Percentiles rank a stretch among this genome's conserved stretches.
These are phyloP conservation scores for Phytopythium litorale DNA, from an alignment of 352 stramenopile species.

Conservation along the genomic window DNA sequence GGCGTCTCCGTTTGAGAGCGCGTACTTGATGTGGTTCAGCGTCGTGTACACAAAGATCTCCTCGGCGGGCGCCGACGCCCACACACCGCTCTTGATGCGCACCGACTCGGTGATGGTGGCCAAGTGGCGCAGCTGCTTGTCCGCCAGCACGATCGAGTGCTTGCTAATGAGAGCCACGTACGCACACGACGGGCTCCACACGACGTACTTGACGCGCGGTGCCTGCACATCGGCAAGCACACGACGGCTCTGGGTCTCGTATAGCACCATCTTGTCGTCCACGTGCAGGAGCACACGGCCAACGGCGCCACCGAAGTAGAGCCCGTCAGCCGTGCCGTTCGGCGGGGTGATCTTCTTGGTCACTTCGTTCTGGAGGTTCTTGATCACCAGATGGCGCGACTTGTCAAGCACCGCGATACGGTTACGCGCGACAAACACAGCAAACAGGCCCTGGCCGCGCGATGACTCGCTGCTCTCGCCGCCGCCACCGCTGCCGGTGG, in stretches of 20 bases:
- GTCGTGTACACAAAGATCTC: constrained; percentile 99
- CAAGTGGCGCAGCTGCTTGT: constrained; percentile 97
- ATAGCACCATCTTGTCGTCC: constrained; percentile 97
- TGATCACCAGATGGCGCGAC: constrained; percentile 96
- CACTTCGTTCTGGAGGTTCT: constrained; percentile 99
- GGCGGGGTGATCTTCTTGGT: constrained; percentile 97
- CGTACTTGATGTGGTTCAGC: constrained; percentile 94
- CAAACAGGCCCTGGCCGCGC: constrained; percentile 92
- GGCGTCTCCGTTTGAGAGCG: constrained; percentile 91
- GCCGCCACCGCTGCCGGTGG: constrained; percentile 47
- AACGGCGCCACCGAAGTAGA: constrained; percentile 97
- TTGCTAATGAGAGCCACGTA: constrained; percentile 98
- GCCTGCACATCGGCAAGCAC: constrained; percentile 96
- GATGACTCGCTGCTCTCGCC: constrained; percentile 91
- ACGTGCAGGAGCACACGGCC: constrained; percentile 96
- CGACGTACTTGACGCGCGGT: constrained; percentile 96
- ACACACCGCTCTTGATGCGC: constrained; percentile 93
- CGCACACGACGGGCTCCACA: constrained; percentile 96
- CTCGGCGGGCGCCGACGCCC: constrained; percentile 78
- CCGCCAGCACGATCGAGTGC: constrained; percentile 96
- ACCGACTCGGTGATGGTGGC: constrained; percentile 97
- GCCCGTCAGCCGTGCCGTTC: constrained; percentile 91
- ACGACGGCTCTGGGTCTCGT: constrained; percentile 96
- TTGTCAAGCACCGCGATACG: constrained; percentile 98
- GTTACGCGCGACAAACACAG: constrained; percentile 97